Percentiles rank a stretch among this genome's conserved stretches.
Evolutionary conservation across 345 rosid species (phyloP).

Genomic region (Citrus inodora): DNA sequence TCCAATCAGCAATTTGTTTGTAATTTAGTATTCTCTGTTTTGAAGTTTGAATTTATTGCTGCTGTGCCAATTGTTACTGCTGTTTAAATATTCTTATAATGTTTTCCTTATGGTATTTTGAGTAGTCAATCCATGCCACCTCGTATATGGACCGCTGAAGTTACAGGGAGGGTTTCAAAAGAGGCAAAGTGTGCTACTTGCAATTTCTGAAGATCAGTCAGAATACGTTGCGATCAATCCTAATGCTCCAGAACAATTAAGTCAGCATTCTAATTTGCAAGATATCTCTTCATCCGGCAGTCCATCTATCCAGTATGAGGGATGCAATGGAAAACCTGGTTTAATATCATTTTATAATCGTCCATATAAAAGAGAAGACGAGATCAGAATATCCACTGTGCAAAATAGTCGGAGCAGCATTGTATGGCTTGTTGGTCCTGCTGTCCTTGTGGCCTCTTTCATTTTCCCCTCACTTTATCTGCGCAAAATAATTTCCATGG

Average conservation of each 20-base stretch:
- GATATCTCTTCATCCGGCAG: slow-evolving; percentile 27
- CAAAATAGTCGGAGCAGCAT: slow-evolving; percentile 49
- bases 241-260: slow-evolving; percentile 31
- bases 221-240: slow-evolving; percentile 33
- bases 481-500: slow-evolving; percentile 65
- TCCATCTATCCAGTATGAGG: slow-evolving; percentile 38
- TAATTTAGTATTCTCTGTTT: slow-evolving; percentile 4
- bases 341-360: slow-evolving; percentile 70
- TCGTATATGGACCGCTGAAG: slow-evolving; percentile 27
- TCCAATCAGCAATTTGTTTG: not conserved
- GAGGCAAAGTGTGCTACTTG: slow-evolving; percentile 31
- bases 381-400: slow-evolving; percentile 17
- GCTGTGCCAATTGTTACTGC: not conserved
- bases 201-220: slow-evolving; percentile 44
- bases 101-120: slow-evolving; percentile 21
- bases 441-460: slow-evolving; percentile 88
- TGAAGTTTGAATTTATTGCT: slow-evolving; percentile 1
- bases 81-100: not conserved
- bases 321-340: slow-evolving; percentile 72
- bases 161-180: slow-evolving; percentile 24
- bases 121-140: slow-evolving; percentile 28
- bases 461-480: slow-evolving; percentile 82
- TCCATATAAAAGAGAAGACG: slow-evolving; percentile 41
- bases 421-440: slow-evolving; percentile 83
- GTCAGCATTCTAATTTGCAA: slow-evolving; percentile 31